Evolutionary conservation across 805 yeast species (phyloP).

Genomic region (Kodamaea lidongshanica): DNA sequence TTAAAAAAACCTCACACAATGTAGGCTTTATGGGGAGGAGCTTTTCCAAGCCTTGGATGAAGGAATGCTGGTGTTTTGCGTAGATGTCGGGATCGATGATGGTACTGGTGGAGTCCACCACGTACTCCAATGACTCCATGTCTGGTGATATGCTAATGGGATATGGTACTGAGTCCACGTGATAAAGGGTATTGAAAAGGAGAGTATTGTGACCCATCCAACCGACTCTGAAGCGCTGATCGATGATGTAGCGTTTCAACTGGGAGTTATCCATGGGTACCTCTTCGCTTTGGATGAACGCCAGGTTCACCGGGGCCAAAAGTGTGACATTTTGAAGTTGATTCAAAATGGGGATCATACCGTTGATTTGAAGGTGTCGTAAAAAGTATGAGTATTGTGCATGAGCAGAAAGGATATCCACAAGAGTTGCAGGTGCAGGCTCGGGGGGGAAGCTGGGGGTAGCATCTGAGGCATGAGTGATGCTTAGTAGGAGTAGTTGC

Average conservation of each 20-base stretch:
- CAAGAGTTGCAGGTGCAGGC: conserved; percentile 39
- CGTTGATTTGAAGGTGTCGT: conserved; percentile 54
- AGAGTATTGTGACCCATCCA: conserved; percentile 19
- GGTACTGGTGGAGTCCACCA: conserved; percentile 39
- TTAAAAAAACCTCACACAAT: conserved; percentile 32
- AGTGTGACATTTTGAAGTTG: conserved; percentile 57
- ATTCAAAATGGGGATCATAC: conserved; percentile 58
- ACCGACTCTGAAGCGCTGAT: conserved; percentile 29
- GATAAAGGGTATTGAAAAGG: conserved; percentile 27
- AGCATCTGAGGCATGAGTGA: conserved; percentile 8
- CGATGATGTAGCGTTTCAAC: conserved; percentile 21
- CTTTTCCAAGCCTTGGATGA: conserved; percentile 57
- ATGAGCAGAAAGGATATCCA: conserved; percentile 64
- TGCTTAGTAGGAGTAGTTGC: not conserved
- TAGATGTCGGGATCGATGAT: conserved; percentile 52
- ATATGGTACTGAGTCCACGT: conserved; percentile 11
- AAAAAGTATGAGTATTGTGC: conserved; percentile 63
- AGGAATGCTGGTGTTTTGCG: conserved; percentile 60
- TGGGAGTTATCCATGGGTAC: conserved; percentile 4
- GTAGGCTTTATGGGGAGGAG: conserved; percentile 32
- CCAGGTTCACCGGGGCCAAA: conserved; percentile 78
- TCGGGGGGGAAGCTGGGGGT: conserved; percentile 5
- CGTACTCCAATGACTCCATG: conserved; percentile 23
- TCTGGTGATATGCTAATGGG: conserved; percentile 21
- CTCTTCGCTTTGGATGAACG: conserved; percentile 40